phyloP scores from a whole-genome alignment of 2,329 filamentous ascomycete genomes.

The Hirsutella thompsonii region DNA sequence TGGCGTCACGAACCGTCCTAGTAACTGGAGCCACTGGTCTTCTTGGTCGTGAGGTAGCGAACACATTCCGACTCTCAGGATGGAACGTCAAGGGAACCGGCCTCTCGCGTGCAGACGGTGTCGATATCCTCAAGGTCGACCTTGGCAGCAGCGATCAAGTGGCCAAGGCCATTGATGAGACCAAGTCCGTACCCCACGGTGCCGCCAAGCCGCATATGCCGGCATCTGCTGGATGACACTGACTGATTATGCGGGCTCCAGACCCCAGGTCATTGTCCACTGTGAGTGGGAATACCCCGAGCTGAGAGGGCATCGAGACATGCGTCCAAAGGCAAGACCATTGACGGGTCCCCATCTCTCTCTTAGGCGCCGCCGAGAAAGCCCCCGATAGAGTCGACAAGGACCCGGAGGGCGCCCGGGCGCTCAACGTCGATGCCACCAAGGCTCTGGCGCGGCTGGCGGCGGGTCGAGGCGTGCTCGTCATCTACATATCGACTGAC shows the following conservation, averaged over 20 bases:
- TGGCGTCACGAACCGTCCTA: constrained; percentile 39
- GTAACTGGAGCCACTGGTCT: constrained; percentile 79
- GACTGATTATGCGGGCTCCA: constrained; percentile 16
- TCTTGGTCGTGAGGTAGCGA: constrained; percentile 66
- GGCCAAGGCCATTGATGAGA: constrained; percentile 34
- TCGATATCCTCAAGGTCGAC: constrained; percentile 50
- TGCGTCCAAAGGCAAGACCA: neutral
- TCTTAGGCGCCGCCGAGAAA: constrained; percentile 70
- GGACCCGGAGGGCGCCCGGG: constrained; percentile 61
- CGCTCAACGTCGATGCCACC: constrained; percentile 64
- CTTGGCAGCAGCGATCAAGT: constrained; percentile 34
- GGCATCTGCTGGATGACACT: neutral
- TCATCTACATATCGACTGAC: constrained; percentile 73
- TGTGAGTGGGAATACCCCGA: constrained; percentile 40
- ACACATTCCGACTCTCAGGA: constrained; percentile 45
- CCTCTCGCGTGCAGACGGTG: constrained; percentile 59
- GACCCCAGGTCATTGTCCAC: constrained; percentile 68
- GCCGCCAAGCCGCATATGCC: neutral
- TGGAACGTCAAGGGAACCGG: constrained; percentile 67
- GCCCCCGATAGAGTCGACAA: constrained; percentile 77
- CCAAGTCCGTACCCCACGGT: constrained; percentile 31
- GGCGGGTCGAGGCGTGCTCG: constrained; percentile 43
- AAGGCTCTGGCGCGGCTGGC: constrained; percentile 53
- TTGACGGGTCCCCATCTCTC: neutral
- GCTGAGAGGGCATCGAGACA: neutral